Evolutionary conservation across 139 green algal genomes (phyloP), one percentile per base, ranked within the genome.

Genomic region (Monoraphidium neglectum): DNA sequence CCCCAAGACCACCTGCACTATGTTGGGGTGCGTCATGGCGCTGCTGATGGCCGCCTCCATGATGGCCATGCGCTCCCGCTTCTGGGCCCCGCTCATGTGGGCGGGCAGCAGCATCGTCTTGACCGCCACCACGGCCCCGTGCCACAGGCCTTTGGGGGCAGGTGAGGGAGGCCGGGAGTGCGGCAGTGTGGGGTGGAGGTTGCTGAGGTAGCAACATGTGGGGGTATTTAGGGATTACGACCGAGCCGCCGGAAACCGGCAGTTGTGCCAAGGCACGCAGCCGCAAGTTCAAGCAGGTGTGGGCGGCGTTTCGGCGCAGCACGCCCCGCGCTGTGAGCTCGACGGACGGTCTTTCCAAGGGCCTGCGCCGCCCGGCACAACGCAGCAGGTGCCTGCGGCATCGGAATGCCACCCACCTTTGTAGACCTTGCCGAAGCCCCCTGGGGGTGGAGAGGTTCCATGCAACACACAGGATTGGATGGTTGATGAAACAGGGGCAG

Each of bases 1-100:
- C n/a, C n/a, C n/a, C n/a, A n/a, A n/a, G n/a, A n/a, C n/a, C 65
- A 79, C 69, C 71, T 79, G 78, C 49, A 86, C 81, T 12, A 86
- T 76, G 71, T 80, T 82, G 47, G 77, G 77, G 49, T 82, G 77
- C 28, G 74, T 74, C 69, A 82, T 82, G n/a, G 70, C 56, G 38
- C 38, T 68, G 65, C 37, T 68, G 63, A 79, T 83, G 43, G 71
- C 78, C 2, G 71, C 78, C 64, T 83, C 78, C 78, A 83, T 79
- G 21, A 83, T 76, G 53, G 70, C 53, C 79, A 84, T 84, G 64
- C 80, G 73, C 80, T 82, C 74, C 26, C 78, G 74, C 74, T 84
- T 87, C 62, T 83, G 51, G 51, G 21, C 51, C 18, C 18, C 18
- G 51, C 21, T 18, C 18, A 60, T 87, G 63, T 82, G 82, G 56